A percentile compares a stretch with the other conserved stretches of the same genome.
Evolutionary conservation across 2,329 filamentous ascomycete species (phyloP).

Genomic region (Elsinoe ampelina): DNA sequence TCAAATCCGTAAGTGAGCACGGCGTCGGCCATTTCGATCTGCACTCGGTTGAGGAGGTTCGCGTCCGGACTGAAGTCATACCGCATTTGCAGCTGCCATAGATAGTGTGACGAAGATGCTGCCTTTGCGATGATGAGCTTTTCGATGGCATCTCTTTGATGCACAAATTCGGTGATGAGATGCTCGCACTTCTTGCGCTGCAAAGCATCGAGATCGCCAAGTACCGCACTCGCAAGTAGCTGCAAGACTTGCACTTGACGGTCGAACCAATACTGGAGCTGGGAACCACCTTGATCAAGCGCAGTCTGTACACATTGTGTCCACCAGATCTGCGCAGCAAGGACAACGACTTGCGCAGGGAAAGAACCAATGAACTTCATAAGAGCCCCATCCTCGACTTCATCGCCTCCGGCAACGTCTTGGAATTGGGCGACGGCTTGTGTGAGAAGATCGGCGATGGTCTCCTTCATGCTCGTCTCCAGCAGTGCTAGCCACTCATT

Average conservation of each 20-base stretch:
- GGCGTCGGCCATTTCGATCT: slow-evolving; percentile 95
- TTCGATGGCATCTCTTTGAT: slow-evolving; percentile 88
- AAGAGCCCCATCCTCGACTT: slow-evolving; percentile 61
- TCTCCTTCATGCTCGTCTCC: slow-evolving; percentile 87
- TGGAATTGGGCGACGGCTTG: slow-evolving; percentile 79
- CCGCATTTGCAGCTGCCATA: slow-evolving; percentile 96
- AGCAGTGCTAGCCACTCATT: slow-evolving; percentile 97
- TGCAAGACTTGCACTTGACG: slow-evolving; percentile 77
- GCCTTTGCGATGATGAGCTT: slow-evolving; percentile 72
- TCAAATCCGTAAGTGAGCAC: slow-evolving; percentile 95
- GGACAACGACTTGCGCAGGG: slow-evolving; percentile 89
- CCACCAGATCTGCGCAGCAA: slow-evolving; percentile 91
- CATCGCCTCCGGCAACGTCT: slow-evolving; percentile 62
- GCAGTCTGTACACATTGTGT: slow-evolving; percentile 76
- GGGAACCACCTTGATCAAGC: slow-evolving; percentile 60
- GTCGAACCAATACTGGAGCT: slow-evolving; percentile 62
- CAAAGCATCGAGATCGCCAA: slow-evolving; percentile 79
- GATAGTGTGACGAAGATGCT: slow-evolving; percentile 65
- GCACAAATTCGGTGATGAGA: slow-evolving; percentile 96
- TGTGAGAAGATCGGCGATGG: slow-evolving; percentile 78
- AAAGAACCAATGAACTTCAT: slow-evolving; percentile 73
- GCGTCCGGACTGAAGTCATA: slow-evolving; percentile 79
- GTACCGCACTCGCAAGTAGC: slow-evolving; percentile 76
- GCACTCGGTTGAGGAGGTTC: slow-evolving; percentile 71
- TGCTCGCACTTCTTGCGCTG: slow-evolving; percentile 96